Evolutionary conservation across 164 flowering plant species (phyloP), one percentile per base, ranked within the genome.

Genomic region (Tinospora cordifolia): DNA sequence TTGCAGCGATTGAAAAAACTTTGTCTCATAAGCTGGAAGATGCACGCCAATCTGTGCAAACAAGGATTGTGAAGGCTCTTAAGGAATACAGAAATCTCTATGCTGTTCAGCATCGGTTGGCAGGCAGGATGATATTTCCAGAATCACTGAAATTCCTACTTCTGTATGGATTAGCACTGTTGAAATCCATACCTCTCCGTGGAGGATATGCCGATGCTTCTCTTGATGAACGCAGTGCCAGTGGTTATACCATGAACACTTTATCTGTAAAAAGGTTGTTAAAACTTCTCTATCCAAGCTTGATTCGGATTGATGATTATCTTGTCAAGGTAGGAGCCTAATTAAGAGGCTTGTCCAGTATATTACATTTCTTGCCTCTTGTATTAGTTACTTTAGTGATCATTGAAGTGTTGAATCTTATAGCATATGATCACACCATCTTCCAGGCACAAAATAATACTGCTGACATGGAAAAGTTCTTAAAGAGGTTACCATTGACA

Each of bases 181-280:
- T 84, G 63, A 95, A 90, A 77, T 92, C 97, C 72, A 79, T 79
- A 47, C 77, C 97, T 62, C 88, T 95, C 25, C 91, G 90, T 78
- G 98, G 94, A 76, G 97, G 96, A 44, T 80, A 83, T 83, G 87
- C 91, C 68, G 97, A 95, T 85, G 91, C 76, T 62, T 83, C 77
- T 75, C 92, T 95, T 62, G 99, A 95, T 87, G 98, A 95, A 66
- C 94, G 96, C 26, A 87, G 94, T 85, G 94, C 98, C 59, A 88
- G 90, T 71, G 98, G 98, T 63, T 87, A 72, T 74, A 87, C 93
- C 65, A 83, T 92, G 87, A 92, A 92, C 97, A 81, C 91, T 44
- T 82, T 95, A 70, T 90, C 98, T 46, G 89, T 91, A 47, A 85
- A 81, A 77, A 86, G 78, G 62, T 63, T 95, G 72, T 78, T 95